A percentile compares a stretch with the other conserved stretches of the same genome.
phyloP scores from a whole-genome alignment of 495 filamentous ascomycete species.

The Aspergillus haitiensis region DNA sequence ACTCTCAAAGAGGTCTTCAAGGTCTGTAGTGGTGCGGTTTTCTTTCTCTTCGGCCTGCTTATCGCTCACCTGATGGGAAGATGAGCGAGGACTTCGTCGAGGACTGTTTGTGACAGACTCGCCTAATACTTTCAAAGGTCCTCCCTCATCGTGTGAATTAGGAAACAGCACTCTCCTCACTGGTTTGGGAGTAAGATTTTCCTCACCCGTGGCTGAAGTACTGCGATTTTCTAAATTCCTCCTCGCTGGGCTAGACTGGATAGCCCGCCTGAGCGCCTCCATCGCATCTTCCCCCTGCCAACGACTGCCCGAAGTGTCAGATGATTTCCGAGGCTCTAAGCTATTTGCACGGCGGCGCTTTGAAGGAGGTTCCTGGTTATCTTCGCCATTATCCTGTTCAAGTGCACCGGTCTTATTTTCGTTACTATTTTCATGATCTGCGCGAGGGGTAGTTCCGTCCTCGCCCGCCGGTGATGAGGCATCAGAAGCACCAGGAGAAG shows the following conservation, averaged over 20 bases:
- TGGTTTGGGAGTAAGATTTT: slow-evolving; percentile 57
- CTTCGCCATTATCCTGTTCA: slow-evolving; percentile 29
- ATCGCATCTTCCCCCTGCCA: slow-evolving; percentile 56
- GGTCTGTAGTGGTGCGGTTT: slow-evolving; percentile 46
- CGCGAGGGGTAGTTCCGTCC: slow-evolving; percentile 38
- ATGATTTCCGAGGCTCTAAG: slow-evolving; percentile 38
- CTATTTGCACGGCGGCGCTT: slow-evolving; percentile 46
- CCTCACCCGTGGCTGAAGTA: slow-evolving; percentile 60
- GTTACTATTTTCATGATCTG: slow-evolving; percentile 28
- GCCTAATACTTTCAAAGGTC: slow-evolving; percentile 57
- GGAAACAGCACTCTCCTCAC: slow-evolving; percentile 82
- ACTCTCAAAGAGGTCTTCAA: slow-evolving; percentile 62
- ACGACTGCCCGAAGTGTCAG: slow-evolving; percentile 30
- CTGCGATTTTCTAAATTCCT: slow-evolving; percentile 61
- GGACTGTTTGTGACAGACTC: slow-evolving; percentile 58
- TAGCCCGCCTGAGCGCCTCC: slow-evolving; percentile 60
- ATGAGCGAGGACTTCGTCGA: slow-evolving; percentile 47
- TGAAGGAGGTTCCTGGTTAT: slow-evolving; percentile 30
- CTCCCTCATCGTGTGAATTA: slow-evolving; percentile 52
- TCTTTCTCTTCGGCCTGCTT: slow-evolving; percentile 49
- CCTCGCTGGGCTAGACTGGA: slow-evolving; percentile 72
- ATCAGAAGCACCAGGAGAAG: slow-evolving; percentile 46
- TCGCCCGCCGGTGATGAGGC: slow-evolving; percentile 44
- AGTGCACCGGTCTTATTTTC: slow-evolving; percentile 23
- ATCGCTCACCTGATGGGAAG: slow-evolving; percentile 33